Conservation (phyloP, 2,329 filamentous ascomycete genomes). For the Cryoendolithus antarcticus region DNA sequence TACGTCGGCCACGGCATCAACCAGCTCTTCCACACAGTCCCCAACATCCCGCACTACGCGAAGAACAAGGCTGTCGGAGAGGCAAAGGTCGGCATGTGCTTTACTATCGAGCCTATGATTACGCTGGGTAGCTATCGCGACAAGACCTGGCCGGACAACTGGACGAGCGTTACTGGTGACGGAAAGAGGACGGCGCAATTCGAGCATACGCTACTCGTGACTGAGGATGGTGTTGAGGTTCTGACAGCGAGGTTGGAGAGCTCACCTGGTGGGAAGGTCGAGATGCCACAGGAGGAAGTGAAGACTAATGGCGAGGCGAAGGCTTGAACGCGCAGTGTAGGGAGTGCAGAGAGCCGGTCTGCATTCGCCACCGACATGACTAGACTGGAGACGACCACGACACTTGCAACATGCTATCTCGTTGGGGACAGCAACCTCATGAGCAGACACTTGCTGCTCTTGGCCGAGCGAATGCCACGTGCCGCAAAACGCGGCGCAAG, state of each 20-base stretch:
- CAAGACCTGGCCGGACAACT: constrained; percentile 96
- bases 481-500: too few relatives aligned
- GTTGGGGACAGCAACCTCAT: too few relatives aligned
- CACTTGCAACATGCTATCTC: too few relatives aligned
- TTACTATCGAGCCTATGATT: constrained; percentile 99
- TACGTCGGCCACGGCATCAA: constrained; percentile 97
- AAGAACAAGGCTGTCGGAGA: constrained; percentile 96
- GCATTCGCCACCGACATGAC: too few relatives aligned
- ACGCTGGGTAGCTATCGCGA: constrained; percentile 82
- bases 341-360: too few relatives aligned
- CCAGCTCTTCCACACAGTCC: constrained; percentile 81
- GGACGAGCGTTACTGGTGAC: constrained; percentile 90
- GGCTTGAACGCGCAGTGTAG: too few relatives aligned
- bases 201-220: constrained; percentile 75
- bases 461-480: too few relatives aligned
- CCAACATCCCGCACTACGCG: constrained; percentile 91
- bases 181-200: constrained; percentile 88
- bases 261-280: constrained; percentile 54
- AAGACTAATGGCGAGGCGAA: too few relatives aligned
- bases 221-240: constrained; percentile 69
- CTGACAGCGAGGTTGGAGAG: constrained; percentile 60
- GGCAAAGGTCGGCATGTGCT: constrained; percentile 94
- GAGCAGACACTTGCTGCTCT: too few relatives aligned
- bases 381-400: too few relatives aligned
- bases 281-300: too few relatives aligned